Evolutionary conservation across 179 eudicot species (phyloP), one percentile per base, ranked within the genome.

Genomic region (Dionaea muscipula): DNA sequence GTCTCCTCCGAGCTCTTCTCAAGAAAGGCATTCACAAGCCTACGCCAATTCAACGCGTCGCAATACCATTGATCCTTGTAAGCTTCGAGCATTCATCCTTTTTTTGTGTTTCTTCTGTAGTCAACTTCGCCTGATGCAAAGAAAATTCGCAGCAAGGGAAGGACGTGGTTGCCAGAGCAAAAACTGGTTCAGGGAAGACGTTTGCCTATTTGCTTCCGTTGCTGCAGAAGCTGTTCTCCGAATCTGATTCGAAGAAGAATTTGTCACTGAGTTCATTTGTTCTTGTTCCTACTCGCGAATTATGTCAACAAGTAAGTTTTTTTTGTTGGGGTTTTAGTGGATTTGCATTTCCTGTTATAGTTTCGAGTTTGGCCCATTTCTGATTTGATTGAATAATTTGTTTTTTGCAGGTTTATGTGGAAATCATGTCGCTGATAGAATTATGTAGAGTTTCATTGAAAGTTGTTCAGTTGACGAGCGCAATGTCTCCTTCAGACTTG

Each of bases 101-200:
- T 20, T 19, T 53, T 7, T 18, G 20, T 3, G 25, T 20, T 41
- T 56, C 25, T 4, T 43, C 15, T 4, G 2, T 38, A 2, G 3
- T 13, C 15, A 14, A 10, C 41, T 8, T 38, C 15, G 41, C 2
- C 15, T 13, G 15, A 38, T 38, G 11, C 41, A 10, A 40, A 40
- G 15, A 4, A 13, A 20, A 45, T 52, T 49, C 61, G 21, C 59
- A 87, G 99, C 86, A 84, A 65, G 99, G 99, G 0, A 88, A 93
- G 62, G 99, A 93, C 61, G 95, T 93, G n/a, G 86, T 93, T 57
- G 94, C 99, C 4, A 74, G 95, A 61, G 95, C 99, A 1, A 85
- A 88, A 60, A 93, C 99, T 1, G 99, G 99, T 39, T 93, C 99
- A 0, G 99, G 95, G 2, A 93, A 93, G 74, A 93, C 99, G 21